These are phyloP conservation scores for Primulina tabacum DNA, from an alignment of 257 asterid species.

Conservation along the genomic window DNA sequence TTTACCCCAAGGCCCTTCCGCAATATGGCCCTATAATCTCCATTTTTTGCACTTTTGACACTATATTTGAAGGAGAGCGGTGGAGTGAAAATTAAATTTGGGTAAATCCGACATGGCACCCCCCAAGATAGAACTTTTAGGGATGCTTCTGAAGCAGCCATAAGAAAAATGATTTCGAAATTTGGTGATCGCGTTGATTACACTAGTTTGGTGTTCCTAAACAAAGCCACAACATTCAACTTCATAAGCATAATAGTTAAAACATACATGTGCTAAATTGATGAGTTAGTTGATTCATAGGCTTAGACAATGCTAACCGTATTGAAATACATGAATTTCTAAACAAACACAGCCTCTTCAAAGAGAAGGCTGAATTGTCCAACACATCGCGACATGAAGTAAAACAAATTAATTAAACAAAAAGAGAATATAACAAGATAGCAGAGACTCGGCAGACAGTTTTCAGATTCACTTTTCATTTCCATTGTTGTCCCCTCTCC, in stretches of 20 bases:
- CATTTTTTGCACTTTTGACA: constrained; percentile 21
- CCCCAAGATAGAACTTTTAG: constrained; percentile 39
- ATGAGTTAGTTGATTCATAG: not conserved
- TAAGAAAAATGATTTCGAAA: constrained; percentile 23
- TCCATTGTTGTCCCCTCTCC: not conserved
- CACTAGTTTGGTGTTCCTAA: constrained; percentile 22
- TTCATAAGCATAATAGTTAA: not conserved
- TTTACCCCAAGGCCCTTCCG: constrained; percentile 22
- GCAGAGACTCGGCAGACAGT: not conserved
- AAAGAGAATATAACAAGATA: no score
- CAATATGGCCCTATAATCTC: constrained; percentile 20
- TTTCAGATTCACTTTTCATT: no score
- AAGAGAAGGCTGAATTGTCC: not conserved
- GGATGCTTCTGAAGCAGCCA: constrained; percentile 54
- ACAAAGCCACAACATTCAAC: constrained; percentile 18
- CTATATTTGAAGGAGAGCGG: constrained; percentile 29
- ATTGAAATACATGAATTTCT: not conserved
- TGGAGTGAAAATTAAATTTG: constrained; percentile 37
- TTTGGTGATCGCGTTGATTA: constrained; percentile 19
- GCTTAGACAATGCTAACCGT: not conserved
- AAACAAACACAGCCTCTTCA: constrained; percentile 4
- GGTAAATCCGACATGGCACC: constrained; percentile 29
- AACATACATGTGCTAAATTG: not conserved
- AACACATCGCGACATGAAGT: not conserved
- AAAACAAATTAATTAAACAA: not conserved